Evolutionary conservation across 1,284 basidiomycete genomes (phyloP).

Genomic region (Thelephora terrestris): DNA sequence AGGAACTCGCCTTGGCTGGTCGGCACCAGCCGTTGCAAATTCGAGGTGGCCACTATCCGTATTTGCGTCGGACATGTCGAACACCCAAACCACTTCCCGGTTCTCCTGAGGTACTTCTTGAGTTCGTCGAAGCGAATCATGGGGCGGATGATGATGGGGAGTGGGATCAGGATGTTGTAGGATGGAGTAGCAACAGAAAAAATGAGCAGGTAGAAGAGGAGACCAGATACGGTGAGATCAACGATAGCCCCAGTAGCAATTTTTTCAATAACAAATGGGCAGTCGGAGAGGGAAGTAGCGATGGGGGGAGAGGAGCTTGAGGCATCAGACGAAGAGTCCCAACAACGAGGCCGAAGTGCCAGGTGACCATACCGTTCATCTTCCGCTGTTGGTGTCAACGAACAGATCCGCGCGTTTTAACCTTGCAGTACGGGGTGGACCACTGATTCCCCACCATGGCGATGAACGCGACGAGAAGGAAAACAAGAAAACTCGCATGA

Average conservation of each 20-base stretch:
- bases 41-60: neutral
- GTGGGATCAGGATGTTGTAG: constrained; percentile 4
- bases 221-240: neutral
- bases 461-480: neutral
- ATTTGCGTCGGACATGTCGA: too few relatives aligned
- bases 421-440: neutral
- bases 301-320: constrained; percentile 1
- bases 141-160: neutral
- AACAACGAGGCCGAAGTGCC: constrained; percentile 2
- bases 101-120: neutral
- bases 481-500: neutral
- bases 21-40: neutral
- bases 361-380: neutral
- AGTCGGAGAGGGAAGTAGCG: neutral
- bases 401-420: neutral
- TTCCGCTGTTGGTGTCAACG: constrained; percentile 1
- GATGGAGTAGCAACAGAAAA: neutral
- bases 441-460: constrained; percentile 3
- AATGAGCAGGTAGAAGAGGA: constrained; percentile 1
- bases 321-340: constrained; percentile 1
- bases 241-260: neutral
- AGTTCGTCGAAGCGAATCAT: neutral
- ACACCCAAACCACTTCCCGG: neutral
- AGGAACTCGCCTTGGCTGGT: neutral
- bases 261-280: neutral